These are phyloP conservation scores for Phytopythium cucurbitacearum DNA, from an alignment of 352 stramenopile genomes.

Conservation along the genomic window DNA sequence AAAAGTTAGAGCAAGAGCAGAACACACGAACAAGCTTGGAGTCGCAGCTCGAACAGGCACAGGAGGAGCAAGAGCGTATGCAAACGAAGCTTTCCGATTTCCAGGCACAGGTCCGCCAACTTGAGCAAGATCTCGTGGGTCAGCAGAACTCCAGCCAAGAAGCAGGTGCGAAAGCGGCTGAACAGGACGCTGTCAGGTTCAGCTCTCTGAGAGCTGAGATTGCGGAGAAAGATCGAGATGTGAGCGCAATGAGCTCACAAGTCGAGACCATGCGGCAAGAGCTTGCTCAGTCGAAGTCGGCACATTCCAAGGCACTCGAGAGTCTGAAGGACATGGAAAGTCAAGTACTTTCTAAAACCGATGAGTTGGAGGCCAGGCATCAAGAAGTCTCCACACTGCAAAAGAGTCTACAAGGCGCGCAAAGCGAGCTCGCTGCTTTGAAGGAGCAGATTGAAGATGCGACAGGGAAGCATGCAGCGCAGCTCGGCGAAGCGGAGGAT, in stretches of 20 bases:
- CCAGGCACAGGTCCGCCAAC: constrained; percentile 15
- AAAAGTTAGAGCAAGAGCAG: constrained; percentile 11
- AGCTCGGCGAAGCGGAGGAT: constrained; percentile 49
- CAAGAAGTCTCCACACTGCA: constrained; percentile 16
- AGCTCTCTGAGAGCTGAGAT: constrained; percentile 15
- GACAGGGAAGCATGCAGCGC: constrained; percentile 5
- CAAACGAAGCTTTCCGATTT: constrained; percentile 27
- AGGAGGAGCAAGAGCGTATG: constrained; percentile 13
- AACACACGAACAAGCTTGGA: constrained; percentile 10
- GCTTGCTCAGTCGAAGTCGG: constrained; percentile 12
- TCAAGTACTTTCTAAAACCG: background rate
- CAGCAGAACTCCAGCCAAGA: constrained; percentile 16
- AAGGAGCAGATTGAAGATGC: constrained; percentile 20
- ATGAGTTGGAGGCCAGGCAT: constrained; percentile 5
- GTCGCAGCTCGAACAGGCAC: constrained; percentile 18
- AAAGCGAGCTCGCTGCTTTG: constrained; percentile 13
- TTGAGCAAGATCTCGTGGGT: constrained; percentile 28
- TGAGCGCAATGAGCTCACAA: constrained; percentile 15
- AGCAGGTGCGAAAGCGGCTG: constrained; percentile 17
- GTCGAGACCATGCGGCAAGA: constrained; percentile 19
- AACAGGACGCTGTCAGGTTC: constrained; percentile 14
- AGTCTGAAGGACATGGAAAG: background rate
- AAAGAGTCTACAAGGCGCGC: constrained; percentile 10
- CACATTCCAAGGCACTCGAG: background rate
- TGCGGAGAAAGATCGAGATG: constrained; percentile 16